These are phyloP conservation scores for Sugiyamaella castrensis DNA, from an alignment of 1,139 yeast species.

Conservation along the genomic window DNA sequence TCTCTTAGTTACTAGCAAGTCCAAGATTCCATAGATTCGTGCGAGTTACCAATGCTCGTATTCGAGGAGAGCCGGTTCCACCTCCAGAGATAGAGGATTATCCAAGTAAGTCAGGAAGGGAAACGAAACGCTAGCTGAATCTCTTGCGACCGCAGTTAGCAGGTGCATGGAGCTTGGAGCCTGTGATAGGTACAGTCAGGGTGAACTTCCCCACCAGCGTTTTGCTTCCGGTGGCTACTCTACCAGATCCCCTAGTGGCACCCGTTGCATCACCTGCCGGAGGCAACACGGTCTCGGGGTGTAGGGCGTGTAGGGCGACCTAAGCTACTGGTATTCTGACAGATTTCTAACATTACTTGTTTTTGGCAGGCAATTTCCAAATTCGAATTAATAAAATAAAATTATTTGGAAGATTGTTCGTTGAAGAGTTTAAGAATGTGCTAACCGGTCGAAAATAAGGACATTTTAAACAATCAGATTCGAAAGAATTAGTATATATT, in stretches of 20 bases:
- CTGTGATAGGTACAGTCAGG: too few species aligned
- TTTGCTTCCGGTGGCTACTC: too few species aligned
- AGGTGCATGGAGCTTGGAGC: too few species aligned
- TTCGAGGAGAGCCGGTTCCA: slow-evolving; percentile 38
- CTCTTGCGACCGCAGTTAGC: too few species aligned
- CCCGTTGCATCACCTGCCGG: too few species aligned
- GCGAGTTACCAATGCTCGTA: slow-evolving; percentile 60
- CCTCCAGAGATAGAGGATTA: slow-evolving; percentile 24
- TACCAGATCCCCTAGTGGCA: too few species aligned
- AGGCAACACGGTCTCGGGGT: too few species aligned
- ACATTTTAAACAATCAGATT: background rate
- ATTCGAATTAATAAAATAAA: slow-evolving; percentile 43
- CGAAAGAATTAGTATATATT: background rate
- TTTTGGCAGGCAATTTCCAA: slow-evolving; percentile 16
- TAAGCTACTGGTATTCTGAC: too few species aligned
- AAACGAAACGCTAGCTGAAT: too few species aligned
- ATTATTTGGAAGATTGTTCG: slow-evolving; percentile 62
- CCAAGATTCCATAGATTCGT: slow-evolving; percentile 70
- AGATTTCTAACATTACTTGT: background rate
- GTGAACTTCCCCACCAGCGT: too few species aligned
- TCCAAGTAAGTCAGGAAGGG: slow-evolving; percentile 18
- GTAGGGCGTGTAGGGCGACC: too few species aligned
- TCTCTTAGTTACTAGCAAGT: slow-evolving; percentile 51
- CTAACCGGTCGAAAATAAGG: slow-evolving; percentile 12
- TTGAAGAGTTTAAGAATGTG: slow-evolving; percentile 56